Conservation (phyloP, 495 filamentous ascomycete genomes). For the Lasiosphaeris hirsuta region DNA sequence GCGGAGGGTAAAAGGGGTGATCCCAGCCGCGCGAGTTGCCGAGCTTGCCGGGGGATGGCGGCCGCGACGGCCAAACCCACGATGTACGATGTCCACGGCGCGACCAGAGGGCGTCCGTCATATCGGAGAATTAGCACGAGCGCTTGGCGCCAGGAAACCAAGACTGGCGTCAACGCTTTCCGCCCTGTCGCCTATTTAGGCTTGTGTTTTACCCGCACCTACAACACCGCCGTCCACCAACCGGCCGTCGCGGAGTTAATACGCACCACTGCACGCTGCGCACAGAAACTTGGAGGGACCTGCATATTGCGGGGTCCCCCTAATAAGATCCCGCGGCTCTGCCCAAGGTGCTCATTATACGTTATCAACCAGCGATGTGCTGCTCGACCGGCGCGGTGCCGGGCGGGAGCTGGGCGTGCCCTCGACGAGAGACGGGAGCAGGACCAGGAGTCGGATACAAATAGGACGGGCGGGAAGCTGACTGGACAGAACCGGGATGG, state of each 20-base stretch:
- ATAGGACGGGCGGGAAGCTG: constrained; percentile 7
- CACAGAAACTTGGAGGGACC: constrained; percentile 1
- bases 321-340: constrained; percentile 8
- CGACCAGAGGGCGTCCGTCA: neutral
- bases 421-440: neutral
- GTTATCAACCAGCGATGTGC: neutral
- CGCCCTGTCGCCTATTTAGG: constrained; percentile 1
- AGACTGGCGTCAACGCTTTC: neutral
- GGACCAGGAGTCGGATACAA: neutral
- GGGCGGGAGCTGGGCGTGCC: neutral
- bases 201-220: constrained; percentile 7
- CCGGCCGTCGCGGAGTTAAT: constrained; percentile 4
- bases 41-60: neutral
- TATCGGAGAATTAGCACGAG: neutral
- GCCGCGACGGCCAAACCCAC: too few relatives aligned
- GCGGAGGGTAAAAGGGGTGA: neutral
- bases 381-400: neutral
- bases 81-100: too few relatives aligned
- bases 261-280: neutral
- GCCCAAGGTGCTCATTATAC: constrained; percentile 4
- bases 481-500: constrained; percentile 4
- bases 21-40: neutral
- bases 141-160: too few relatives aligned
- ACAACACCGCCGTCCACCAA: neutral
- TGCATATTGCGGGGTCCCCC: constrained; percentile 9